Conservation (phyloP, 1,139 yeast species). For the Hyphopichia buzzinii region DNA sequence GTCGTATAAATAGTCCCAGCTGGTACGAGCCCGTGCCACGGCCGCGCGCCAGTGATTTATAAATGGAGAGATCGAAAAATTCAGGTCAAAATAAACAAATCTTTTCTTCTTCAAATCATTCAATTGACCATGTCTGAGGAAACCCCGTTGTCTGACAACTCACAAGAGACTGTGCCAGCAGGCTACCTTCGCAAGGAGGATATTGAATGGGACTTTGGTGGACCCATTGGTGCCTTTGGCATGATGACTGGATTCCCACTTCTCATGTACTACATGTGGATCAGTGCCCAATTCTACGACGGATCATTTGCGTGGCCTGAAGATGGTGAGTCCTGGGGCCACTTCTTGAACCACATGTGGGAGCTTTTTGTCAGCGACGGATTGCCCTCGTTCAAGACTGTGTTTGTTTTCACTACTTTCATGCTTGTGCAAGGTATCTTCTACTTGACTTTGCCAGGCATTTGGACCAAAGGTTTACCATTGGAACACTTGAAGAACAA, state of each 20-base stretch:
- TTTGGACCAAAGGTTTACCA: slow-evolving; percentile 94
- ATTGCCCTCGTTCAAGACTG: slow-evolving; percentile 64
- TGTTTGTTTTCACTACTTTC: slow-evolving; percentile 70
- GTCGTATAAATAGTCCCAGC: too few species aligned
- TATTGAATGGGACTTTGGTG: slow-evolving; percentile 87
- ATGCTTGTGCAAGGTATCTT: slow-evolving; percentile 68
- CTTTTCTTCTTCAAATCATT: too few species aligned
- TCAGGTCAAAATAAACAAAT: too few species aligned
- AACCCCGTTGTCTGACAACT: neutral
- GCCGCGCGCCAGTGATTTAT: too few species aligned
- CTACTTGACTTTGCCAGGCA: slow-evolving; percentile 88
- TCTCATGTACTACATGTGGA: slow-evolving; percentile 97
- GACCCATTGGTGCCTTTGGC: slow-evolving; percentile 86
- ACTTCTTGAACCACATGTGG: slow-evolving; percentile 49
- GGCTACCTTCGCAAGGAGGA: slow-evolving; percentile 38
- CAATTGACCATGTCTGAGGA: slow-evolving; percentile 4
- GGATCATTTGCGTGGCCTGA: slow-evolving; percentile 73
- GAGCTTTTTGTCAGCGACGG: slow-evolving; percentile 55
- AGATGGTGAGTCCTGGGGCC: slow-evolving; percentile 54
- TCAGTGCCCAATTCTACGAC: slow-evolving; percentile 74
- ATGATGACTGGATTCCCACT: slow-evolving; percentile 93
- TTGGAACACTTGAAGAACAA: slow-evolving; percentile 73
- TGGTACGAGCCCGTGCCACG: too few species aligned
- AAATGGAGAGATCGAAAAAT: too few species aligned
- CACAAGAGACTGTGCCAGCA: too few species aligned